These are phyloP conservation scores for Nannizziopsis arthrosporioides DNA, from an alignment of 2,329 filamentous ascomycete species.

Conservation along the genomic window DNA sequence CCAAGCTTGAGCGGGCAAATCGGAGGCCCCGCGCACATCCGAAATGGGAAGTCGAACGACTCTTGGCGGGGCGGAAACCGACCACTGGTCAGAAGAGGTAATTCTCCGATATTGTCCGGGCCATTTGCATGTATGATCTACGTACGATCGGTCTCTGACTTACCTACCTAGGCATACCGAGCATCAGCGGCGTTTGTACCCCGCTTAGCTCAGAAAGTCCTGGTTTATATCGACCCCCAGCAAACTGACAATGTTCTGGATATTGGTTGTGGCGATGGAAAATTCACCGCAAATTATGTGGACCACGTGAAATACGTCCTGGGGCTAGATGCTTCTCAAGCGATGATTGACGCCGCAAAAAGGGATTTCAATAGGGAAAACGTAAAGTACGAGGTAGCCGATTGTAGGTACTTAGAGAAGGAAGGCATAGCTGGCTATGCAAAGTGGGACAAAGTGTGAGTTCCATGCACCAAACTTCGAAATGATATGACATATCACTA, in stretches of 20 bases:
- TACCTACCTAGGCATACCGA: constrained; percentile 42
- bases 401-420: constrained; percentile 26
- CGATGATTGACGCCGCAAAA: constrained; percentile 47
- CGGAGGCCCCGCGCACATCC: neutral
- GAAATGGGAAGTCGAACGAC: neutral
- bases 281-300: constrained; percentile 46
- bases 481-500: neutral
- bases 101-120: neutral
- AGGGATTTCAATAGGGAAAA: constrained; percentile 29
- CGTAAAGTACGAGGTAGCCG: constrained; percentile 24
- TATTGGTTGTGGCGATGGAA: constrained; percentile 54
- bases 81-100: constrained; percentile 33
- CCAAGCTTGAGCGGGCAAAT: constrained; percentile 1
- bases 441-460: constrained; percentile 42
- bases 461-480: neutral
- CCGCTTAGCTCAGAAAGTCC: constrained; percentile 47
- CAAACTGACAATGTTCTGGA: constrained; percentile 50
- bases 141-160: neutral
- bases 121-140: neutral
- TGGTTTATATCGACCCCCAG: constrained; percentile 48
- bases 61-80: constrained; percentile 14
- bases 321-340: constrained; percentile 47
- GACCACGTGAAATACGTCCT: constrained; percentile 41
- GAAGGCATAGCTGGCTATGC: constrained; percentile 20
- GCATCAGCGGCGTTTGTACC: constrained; percentile 53